Percentiles rank a stretch among this genome's conserved stretches.
Conservation (phyloP, 2,329 filamentous ascomycete genomes). For the Arthrobotrys musiformis region DNA sequence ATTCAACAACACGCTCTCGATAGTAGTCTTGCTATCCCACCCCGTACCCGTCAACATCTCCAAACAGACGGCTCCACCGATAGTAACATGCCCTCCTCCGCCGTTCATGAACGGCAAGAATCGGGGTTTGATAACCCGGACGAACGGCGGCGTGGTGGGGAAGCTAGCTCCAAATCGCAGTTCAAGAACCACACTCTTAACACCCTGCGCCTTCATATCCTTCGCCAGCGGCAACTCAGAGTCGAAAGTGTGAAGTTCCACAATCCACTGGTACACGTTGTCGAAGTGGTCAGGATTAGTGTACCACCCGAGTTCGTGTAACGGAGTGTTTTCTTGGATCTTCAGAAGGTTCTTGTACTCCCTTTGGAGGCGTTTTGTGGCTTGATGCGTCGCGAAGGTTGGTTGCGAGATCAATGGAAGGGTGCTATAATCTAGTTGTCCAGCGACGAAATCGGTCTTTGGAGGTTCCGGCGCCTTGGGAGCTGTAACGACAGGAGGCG, state of each 20-base stretch:
- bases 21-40: constrained; percentile 77
- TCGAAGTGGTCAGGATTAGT: constrained; percentile 74
- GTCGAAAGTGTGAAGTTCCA: constrained; percentile 87
- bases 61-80: constrained; percentile 78
- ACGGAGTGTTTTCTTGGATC: constrained; percentile 71
- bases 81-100: constrained; percentile 86
- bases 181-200: constrained; percentile 80
- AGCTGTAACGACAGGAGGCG: constrained; percentile 3
- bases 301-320: constrained; percentile 82
- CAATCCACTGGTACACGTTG: constrained; percentile 90
- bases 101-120: constrained; percentile 77
- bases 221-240: constrained; percentile 73
- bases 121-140: constrained; percentile 82
- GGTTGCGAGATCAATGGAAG: constrained; percentile 75
- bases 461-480: constrained; percentile 18
- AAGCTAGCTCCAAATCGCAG: constrained; percentile 81
- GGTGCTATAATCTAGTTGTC: constrained; percentile 70
- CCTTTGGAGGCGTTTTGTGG: constrained; percentile 72
- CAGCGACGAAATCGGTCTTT: constrained; percentile 74
- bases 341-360: constrained; percentile 74
- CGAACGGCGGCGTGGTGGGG: constrained; percentile 82
- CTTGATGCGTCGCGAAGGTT: constrained; percentile 71
- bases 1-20: constrained; percentile 83
- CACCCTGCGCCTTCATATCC: constrained; percentile 74
- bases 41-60: constrained; percentile 82